Evolutionary conservation across 78 protist genomes (phyloP).

Genomic region (Anaeramoeba flamelloides): DNA sequence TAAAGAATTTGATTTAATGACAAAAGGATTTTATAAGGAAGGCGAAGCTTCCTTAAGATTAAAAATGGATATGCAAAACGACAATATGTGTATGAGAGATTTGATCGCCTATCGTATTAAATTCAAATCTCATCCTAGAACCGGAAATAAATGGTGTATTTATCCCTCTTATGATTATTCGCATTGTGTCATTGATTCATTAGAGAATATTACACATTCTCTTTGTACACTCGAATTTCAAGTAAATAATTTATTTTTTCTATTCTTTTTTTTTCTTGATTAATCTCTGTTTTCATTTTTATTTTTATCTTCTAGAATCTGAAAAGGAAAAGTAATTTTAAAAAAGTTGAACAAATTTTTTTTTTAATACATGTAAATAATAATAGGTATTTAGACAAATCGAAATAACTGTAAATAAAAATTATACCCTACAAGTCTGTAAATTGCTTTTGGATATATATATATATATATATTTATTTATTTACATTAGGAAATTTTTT

Average conservation of each 20-base stretch:
- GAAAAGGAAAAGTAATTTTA: no score
- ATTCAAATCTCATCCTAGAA: slow-evolving; percentile 47
- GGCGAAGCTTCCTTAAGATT: slow-evolving; percentile 72
- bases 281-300: no score
- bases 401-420: background rate
- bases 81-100: slow-evolving; percentile 32
- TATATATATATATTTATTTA: no score
- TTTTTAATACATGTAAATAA: no score
- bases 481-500: no score
- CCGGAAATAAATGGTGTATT: slow-evolving; percentile 86
- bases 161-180: slow-evolving; percentile 96
- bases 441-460: no score
- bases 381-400: background rate
- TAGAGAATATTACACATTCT: slow-evolving; percentile 95
- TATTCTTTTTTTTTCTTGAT: no score
- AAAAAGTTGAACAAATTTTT: no score
- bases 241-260: background rate
- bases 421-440: no score
- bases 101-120: background rate
- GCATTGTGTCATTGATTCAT: slow-evolving; percentile 86
- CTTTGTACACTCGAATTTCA: slow-evolving; percentile 94
- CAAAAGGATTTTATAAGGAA: slow-evolving; percentile 59
- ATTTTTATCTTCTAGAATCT: no score
- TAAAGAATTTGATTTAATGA: slow-evolving; percentile 69
- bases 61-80: slow-evolving; percentile 68